Evolutionary conservation across 306 rosid genomes (phyloP), one percentile per base, ranked within the genome.

Genomic region (Cucurbita ficifolia): DNA sequence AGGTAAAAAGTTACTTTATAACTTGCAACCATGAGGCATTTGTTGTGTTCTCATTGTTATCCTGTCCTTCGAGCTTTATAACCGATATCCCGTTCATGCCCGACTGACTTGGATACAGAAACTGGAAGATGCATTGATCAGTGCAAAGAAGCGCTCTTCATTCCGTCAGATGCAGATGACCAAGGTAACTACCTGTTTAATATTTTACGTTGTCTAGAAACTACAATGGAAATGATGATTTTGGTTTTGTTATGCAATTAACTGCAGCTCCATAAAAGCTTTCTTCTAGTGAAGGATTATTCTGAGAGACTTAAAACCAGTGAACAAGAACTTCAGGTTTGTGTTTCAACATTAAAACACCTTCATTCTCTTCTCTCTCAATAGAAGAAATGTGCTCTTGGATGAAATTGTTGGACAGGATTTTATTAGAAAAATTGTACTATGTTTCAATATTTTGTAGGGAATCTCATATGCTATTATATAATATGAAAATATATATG

Each of bases 281-380:
- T 79, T 80, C 75, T 72, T 74, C 88, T 85, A 82, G 88, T 85
- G 64, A 82, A 83, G 76, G 92, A 88, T 74, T 80, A 63, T 76
- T 56, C 88, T 17, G 90, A 91, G 59, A 83, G 79, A 75, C 91
- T 88, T 70, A 81, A 86, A 84, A 77, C 74, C 79, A 73, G 83
- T 77, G 95, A 94, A 82, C 84, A 84, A 63, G 91, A 94, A 85
- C 88, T 91, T 82, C 92, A 91, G 99, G 97, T 94, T 75, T 60
- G 90, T 79, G 55, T 76, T 72, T 75, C 58, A 8, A 21, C 33
- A 24, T 70, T 33, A 8, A 63, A 45, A 67, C 55, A 10, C 57
- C 51, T 33, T 36, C 17, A 40, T 29, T 17, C 11, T 50, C 19
- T 7, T 50, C 52, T 59, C 7, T 39, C 39, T 48, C 60, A 48